Conservation (phyloP, 179 eudicot genomes). For the Beta macrorhiza region DNA sequence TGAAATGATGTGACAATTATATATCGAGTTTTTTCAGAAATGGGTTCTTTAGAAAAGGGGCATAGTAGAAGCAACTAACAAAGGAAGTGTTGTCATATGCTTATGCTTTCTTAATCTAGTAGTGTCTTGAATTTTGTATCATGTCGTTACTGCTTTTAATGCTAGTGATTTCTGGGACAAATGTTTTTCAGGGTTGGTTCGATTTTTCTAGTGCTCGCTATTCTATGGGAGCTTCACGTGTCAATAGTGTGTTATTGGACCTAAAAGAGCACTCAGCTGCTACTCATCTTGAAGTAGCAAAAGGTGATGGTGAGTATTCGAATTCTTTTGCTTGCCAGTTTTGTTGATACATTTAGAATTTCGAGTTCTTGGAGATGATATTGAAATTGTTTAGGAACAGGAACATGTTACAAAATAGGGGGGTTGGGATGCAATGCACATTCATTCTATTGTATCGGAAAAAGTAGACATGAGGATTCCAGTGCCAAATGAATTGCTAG, state of each 20-base stretch:
- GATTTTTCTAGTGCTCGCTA: conserved; percentile 86
- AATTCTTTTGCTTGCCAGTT: not conserved
- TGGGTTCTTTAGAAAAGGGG: too few species aligned
- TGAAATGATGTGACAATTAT: too few species aligned
- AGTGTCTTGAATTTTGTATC: not conserved
- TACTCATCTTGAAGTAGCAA: conserved; percentile 49
- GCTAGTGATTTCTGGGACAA: not conserved
- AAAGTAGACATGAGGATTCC: not conserved
- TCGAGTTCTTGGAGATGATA: not conserved
- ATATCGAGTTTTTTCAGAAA: too few species aligned
- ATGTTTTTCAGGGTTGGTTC: conserved; percentile 64
- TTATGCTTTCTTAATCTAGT: not conserved
- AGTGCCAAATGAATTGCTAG: too few species aligned
- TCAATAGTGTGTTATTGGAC: conserved; percentile 61
- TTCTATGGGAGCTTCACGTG: conserved; percentile 84
- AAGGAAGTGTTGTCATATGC: too few species aligned
- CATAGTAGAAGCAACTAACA: too few species aligned
- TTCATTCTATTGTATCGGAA: not conserved
- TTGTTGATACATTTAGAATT: not conserved
- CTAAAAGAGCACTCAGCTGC: conserved; percentile 73
- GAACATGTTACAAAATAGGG: not conserved
- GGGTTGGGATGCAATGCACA: not conserved
- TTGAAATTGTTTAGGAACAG: not conserved
- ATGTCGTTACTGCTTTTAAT: not conserved
- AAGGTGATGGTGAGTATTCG: conserved; percentile 40